Conservation (phyloP, 768 basidiomycete species). For the Tricholoma sp. region DNA sequence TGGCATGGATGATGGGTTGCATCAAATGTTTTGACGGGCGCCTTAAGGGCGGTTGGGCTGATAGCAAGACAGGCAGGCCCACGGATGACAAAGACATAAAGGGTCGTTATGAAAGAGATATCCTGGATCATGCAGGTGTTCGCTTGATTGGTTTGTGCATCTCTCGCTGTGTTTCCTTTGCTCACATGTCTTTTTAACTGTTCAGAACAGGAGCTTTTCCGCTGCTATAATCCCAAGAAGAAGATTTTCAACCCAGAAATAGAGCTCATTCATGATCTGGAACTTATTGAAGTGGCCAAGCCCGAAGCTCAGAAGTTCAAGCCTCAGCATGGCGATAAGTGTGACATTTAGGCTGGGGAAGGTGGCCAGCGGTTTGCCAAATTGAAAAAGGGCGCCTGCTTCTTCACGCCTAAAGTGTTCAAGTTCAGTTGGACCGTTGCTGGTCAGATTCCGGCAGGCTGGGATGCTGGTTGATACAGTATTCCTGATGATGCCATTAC, state of each 20-base stretch:
- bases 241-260: too few relatives aligned
- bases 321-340: too few relatives aligned
- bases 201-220: slow-evolving; percentile 94
- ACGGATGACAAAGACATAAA: slow-evolving; percentile 98
- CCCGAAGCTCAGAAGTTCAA: slow-evolving; percentile 94
- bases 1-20: slow-evolving; percentile 96
- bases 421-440: slow-evolving; percentile 92
- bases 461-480: slow-evolving; percentile 94
- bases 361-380: slow-evolving; percentile 97
- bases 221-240: slow-evolving; percentile 97
- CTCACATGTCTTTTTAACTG: slow-evolving; percentile 7
- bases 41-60: slow-evolving; percentile 96
- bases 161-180: neutral
- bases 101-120: too few relatives aligned
- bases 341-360: slow-evolving; percentile 85
- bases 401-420: slow-evolving; percentile 93
- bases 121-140: too few relatives aligned
- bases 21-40: slow-evolving; percentile 99
- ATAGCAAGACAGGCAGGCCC: slow-evolving; percentile 87
- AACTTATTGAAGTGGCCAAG: slow-evolving; percentile 89
- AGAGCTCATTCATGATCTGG: too few relatives aligned
- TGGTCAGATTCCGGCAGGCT: slow-evolving; percentile 95
- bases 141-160: too few relatives aligned
- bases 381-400: slow-evolving; percentile 95
- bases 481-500: slow-evolving; percentile 95